Conservation (phyloP, 2,329 filamentous ascomycete genomes). For the Xylaria sp. region DNA sequence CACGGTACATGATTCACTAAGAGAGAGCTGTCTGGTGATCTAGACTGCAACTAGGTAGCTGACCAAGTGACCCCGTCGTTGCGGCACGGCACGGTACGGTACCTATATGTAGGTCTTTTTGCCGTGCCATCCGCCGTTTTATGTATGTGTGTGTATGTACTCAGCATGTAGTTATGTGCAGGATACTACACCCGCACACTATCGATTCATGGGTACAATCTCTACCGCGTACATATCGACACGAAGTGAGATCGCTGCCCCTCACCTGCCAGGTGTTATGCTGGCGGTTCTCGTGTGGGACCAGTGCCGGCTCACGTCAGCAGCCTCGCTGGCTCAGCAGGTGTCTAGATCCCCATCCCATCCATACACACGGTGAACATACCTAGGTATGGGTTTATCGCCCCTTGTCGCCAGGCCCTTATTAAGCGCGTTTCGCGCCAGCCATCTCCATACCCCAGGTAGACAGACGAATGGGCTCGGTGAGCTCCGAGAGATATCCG, state of each 20-base stretch:
- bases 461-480: not conserved
- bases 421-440: slow-evolving; percentile 31
- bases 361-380: not conserved
- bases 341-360: not conserved
- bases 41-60: slow-evolving; percentile 1
- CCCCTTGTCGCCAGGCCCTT: slow-evolving; percentile 2
- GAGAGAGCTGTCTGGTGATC: not conserved
- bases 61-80: slow-evolving; percentile 17
- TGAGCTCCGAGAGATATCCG: not conserved
- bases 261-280: not conserved
- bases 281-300: slow-evolving; percentile 10
- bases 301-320: slow-evolving; percentile 36
- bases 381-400: not conserved
- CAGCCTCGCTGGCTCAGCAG: slow-evolving; percentile 26
- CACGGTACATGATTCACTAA: not conserved
- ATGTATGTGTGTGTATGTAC: too few species aligned
- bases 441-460: not conserved
- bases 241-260: not conserved
- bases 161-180: too few species aligned
- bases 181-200: not conserved
- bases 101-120: slow-evolving; percentile 26
- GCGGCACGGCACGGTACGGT: slow-evolving; percentile 34
- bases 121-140: too few species aligned
- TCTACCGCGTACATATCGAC: slow-evolving; percentile 13
- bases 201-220: not conserved